phyloP scores from a whole-genome alignment of 1,284 basidiomycete species.

The Tilletia caries region DNA sequence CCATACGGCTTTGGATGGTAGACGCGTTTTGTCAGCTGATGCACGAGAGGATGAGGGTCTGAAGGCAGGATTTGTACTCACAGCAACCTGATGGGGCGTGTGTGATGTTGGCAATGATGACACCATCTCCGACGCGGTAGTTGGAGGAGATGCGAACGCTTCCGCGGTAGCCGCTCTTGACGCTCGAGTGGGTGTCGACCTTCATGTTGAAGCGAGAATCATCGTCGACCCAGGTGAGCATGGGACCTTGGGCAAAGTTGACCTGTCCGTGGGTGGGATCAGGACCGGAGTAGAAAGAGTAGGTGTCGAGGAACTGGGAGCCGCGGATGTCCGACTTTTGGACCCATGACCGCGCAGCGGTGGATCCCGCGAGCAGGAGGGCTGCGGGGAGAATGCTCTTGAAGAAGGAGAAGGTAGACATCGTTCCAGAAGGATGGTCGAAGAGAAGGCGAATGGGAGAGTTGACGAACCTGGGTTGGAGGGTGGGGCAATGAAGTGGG shows the following conservation, averaged over 20 bases:
- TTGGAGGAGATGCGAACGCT: constrained; percentile 44
- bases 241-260: constrained; percentile 37
- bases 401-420: no score
- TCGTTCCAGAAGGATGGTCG: no score
- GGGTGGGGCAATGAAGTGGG: no score
- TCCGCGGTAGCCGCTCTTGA: constrained; percentile 27
- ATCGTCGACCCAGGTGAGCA: constrained; percentile 41
- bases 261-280: constrained; percentile 41
- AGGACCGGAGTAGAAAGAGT: neutral
- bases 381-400: neutral
- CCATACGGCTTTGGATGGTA: constrained; percentile 29
- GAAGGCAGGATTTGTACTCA: no score
- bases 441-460: no score
- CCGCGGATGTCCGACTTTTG: constrained; percentile 13
- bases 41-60: no score
- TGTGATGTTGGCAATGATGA: constrained; percentile 38
- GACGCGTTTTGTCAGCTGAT: no score
- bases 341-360: neutral
- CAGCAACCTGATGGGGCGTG: constrained; percentile 46
- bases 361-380: neutral
- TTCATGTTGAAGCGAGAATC: constrained; percentile 39
- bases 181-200: constrained; percentile 31
- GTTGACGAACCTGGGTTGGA: no score
- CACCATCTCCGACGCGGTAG: constrained; percentile 38
- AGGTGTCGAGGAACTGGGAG: neutral